These are phyloP conservation scores for Sporothrix pseudoabietina DNA, from an alignment of 2,329 filamentous ascomycete species.

Conservation along the genomic window DNA sequence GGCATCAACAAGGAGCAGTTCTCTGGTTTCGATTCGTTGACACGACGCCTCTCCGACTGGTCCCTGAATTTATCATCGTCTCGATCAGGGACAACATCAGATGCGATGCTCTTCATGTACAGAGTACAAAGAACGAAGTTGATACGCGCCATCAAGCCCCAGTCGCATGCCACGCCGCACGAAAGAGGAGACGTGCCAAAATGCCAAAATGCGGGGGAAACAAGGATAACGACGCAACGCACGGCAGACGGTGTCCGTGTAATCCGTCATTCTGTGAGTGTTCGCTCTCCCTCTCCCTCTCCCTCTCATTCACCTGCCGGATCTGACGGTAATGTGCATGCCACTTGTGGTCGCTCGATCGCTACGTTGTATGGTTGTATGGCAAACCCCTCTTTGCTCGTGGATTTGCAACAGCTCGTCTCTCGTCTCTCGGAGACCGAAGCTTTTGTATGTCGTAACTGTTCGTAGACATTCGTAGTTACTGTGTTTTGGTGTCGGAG, in stretches of 20 bases:
- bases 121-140: not conserved
- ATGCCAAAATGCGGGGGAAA: not conserved
- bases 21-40: not conserved
- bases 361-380: slow-evolving; percentile 19
- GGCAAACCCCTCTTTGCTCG: slow-evolving; percentile 5
- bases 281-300: not conserved
- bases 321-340: not conserved
- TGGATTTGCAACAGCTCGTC: not conserved
- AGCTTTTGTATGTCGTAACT: too few species aligned
- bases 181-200: not conserved
- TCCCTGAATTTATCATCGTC: not conserved
- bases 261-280: not conserved
- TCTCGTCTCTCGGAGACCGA: not conserved
- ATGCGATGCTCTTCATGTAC: not conserved
- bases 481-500: not conserved
- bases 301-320: not conserved
- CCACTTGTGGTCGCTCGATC: not conserved
- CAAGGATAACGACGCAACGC: not conserved
- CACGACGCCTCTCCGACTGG: not conserved
- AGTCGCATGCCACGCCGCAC: not conserved
- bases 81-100: not conserved
- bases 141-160: not conserved
- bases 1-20: not conserved
- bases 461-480: not conserved
- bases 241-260: slow-evolving; percentile 16